Evolutionary conservation across 768 basidiomycete genomes (phyloP).

Genomic region (Suillus sp.): DNA sequence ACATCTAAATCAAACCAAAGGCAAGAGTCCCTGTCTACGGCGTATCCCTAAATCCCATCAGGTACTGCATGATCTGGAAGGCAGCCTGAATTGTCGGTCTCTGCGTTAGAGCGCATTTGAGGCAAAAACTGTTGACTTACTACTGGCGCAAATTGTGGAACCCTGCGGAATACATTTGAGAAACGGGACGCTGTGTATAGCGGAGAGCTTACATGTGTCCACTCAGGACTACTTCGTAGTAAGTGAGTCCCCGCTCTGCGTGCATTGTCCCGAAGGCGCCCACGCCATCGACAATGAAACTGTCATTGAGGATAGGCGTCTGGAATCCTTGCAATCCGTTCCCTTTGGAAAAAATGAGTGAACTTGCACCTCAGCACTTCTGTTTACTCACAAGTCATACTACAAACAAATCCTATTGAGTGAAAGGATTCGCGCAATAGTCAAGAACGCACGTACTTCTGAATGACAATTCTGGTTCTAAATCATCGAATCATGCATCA

Average conservation of each 20-base stretch:
- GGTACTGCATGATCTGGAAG: conserved; percentile 62
- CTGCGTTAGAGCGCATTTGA: not conserved
- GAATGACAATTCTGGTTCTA: conserved; percentile 57
- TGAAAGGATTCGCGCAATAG: not conserved
- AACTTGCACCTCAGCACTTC: not conserved
- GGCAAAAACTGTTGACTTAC: conserved; percentile 37
- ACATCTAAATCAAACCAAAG: not conserved
- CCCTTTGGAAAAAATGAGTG: conserved; percentile 7
- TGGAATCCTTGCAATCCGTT: conserved; percentile 65
- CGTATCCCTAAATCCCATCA: conserved; percentile 57
- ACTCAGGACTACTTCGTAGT: conserved; percentile 63
- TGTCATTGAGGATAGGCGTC: conserved; percentile 62
- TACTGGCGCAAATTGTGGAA: conserved; percentile 66
- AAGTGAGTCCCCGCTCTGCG: conserved; percentile 67
- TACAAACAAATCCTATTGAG: conserved; percentile 16
- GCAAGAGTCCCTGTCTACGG: conserved; percentile 33
- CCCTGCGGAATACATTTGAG: conserved; percentile 4
- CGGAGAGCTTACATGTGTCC: conserved; percentile 58
- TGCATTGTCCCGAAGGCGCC: conserved; percentile 69
- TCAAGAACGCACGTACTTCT: conserved; percentile 46
- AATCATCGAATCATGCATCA: not conserved
- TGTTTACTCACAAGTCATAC: conserved; percentile 44
- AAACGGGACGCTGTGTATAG: no score
- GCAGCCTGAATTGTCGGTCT: conserved; percentile 44
- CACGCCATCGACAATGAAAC: conserved; percentile 70